Conservation (phyloP, 2,329 filamentous ascomycete genomes). For the Rutstroemia sydowiana region DNA sequence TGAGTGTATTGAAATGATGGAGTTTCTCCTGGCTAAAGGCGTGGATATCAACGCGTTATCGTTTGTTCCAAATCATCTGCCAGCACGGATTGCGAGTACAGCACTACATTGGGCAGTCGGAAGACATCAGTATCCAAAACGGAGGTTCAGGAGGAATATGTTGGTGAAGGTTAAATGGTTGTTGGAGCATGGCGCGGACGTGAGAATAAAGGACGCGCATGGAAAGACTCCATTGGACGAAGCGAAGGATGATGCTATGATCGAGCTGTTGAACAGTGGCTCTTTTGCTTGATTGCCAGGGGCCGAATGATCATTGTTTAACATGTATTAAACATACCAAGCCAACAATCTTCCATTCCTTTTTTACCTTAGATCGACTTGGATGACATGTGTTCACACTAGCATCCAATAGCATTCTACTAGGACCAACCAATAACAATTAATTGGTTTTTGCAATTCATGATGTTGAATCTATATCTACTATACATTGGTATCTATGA, state of each 20-base stretch:
- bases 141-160: background rate
- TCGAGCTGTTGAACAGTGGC: background rate
- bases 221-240: background rate
- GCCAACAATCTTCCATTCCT: constrained; percentile 31
- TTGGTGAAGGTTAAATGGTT: background rate
- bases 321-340: no score
- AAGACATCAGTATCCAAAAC: background rate
- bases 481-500: constrained; percentile 1
- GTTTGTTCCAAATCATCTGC: background rate
- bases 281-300: background rate
- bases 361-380: background rate
- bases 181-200: background rate
- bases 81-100: background rate
- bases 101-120: background rate
- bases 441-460: background rate
- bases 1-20: background rate
- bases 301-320: background rate
- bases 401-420: no score
- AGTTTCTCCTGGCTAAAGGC: background rate
- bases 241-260: background rate
- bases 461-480: constrained; percentile 4
- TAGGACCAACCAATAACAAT: background rate
- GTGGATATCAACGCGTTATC: background rate
- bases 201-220: background rate
- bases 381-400: background rate